Evolutionary conservation across 176 grass and related monocot genomes (phyloP).

Genomic region (Saccharum spontaneum): DNA sequence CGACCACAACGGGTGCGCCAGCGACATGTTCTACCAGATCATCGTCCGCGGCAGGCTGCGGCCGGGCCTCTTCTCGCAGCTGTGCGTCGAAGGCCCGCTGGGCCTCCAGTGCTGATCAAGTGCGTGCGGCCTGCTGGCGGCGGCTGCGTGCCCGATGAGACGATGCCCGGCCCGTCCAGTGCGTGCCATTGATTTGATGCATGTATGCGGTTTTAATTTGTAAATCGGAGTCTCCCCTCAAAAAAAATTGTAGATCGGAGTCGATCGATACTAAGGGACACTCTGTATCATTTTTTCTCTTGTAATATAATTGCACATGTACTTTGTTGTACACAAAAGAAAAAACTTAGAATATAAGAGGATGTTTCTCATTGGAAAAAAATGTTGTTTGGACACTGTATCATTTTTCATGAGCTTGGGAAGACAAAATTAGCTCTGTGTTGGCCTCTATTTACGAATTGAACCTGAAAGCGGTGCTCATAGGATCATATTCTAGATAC

Average conservation of each 20-base stretch:
- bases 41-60: neutral
- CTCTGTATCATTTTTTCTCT: neutral
- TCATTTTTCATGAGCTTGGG: too few relatives aligned
- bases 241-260: neutral
- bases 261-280: neutral
- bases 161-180: too few relatives aligned
- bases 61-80: slow-evolving; percentile 24
- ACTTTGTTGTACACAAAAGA: neutral
- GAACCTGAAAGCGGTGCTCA: too few relatives aligned
- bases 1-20: slow-evolving; percentile 16
- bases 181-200: neutral
- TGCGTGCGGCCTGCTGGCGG: too few relatives aligned
- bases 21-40: slow-evolving; percentile 27
- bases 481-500: too few relatives aligned
- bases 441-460: neutral
- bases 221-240: neutral
- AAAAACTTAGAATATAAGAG: neutral
- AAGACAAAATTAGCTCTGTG: neutral
- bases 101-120: slow-evolving; percentile 17
- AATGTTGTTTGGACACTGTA: too few relatives aligned
- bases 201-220: neutral
- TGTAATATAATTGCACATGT: neutral
- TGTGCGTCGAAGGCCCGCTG: neutral
- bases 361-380: neutral
- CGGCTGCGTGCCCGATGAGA: too few relatives aligned